Percentiles rank a stretch among this genome's conserved stretches.
phyloP scores from a whole-genome alignment of 345 rosid species.

The Lenwebbia sp. region DNA sequence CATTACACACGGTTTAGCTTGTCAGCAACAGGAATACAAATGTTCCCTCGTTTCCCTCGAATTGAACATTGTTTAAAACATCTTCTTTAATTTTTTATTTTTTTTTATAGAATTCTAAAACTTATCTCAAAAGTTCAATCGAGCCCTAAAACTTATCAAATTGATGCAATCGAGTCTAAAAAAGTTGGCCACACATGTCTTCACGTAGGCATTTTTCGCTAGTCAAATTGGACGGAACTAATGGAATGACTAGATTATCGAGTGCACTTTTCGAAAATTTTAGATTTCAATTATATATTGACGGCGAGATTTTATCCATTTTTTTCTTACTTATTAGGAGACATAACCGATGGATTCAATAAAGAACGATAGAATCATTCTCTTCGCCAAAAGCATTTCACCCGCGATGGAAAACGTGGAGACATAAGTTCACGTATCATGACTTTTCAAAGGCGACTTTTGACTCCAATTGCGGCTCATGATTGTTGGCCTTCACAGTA shows the following conservation, averaged over 20 bases:
- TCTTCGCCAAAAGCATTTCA: neutral
- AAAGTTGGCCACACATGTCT: neutral
- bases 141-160: too few species aligned
- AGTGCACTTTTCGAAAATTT: too few species aligned
- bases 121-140: neutral
- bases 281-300: neutral
- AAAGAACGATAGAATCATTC: neutral
- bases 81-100: neutral
- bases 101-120: too few species aligned
- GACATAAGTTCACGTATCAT: neutral
- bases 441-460: neutral
- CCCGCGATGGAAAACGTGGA: neutral
- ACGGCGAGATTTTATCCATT: too few species aligned
- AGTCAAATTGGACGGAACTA: neutral
- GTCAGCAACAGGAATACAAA: neutral
- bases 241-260: neutral
- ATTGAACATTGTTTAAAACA: neutral
- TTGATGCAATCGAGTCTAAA: neutral
- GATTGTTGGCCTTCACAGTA: neutral
- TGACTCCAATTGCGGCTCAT: neutral
- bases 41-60: neutral
- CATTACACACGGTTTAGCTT: neutral
- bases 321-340: neutral
- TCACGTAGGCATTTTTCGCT: neutral
- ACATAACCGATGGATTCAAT: neutral